Conservation (phyloP, 768 basidiomycete genomes). For the Mrakia frigida region DNA sequence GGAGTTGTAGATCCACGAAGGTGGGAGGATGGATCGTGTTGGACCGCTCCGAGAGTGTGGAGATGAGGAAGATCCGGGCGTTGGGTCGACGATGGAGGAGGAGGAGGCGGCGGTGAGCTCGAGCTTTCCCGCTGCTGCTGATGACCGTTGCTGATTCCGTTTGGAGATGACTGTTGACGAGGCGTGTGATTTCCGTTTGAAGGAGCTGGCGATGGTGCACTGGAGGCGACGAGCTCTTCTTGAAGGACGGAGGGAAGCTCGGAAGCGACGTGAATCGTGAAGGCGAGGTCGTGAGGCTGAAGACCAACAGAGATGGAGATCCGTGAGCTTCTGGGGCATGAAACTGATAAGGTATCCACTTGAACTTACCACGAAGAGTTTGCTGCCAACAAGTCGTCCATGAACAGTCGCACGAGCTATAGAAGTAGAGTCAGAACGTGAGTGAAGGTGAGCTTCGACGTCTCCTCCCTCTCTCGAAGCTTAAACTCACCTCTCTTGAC, state of each 20-base stretch:
- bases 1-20: background rate
- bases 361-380: slow-evolving; percentile 1
- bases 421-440: background rate
- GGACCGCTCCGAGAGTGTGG: background rate
- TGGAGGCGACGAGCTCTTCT: background rate
- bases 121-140: background rate
- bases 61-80: slow-evolving; percentile 1
- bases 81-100: background rate
- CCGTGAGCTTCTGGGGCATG: background rate
- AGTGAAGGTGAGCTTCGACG: background rate
- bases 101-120: background rate
- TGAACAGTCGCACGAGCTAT: slow-evolving; percentile 1
- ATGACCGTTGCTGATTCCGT: background rate
- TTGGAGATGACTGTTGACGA: background rate
- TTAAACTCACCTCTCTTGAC: slow-evolving; percentile 3
- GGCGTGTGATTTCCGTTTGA: background rate
- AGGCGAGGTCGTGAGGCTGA: background rate
- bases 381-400: slow-evolving; percentile 1
- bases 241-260: background rate
- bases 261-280: background rate
- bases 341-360: background rate
- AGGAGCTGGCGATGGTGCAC: background rate
- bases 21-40: too few relatives aligned
- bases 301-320: background rate
- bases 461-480: background rate